A percentile compares a stretch with the other conserved stretches of the same genome.
phyloP scores from a whole-genome alignment of 495 filamentous ascomycete genomes.

The Poronia punctata region DNA sequence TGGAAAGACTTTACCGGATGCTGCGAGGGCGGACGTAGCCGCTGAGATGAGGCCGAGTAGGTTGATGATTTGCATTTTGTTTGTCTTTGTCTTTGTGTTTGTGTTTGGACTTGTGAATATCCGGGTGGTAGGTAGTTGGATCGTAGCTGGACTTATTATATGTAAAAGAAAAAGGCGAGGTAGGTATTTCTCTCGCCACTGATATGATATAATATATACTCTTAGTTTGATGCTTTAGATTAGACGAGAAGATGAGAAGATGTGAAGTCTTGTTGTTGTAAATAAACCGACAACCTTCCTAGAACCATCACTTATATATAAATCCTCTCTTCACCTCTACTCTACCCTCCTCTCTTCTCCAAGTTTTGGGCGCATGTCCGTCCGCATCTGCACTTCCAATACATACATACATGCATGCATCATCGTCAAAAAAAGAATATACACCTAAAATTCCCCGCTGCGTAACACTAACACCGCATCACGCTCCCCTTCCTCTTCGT shows the following conservation, averaged over 20 bases:
- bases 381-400: too few relatives aligned
- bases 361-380: too few relatives aligned
- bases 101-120: background rate
- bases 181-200: constrained; percentile 10
- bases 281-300: background rate
- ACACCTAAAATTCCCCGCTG: too few relatives aligned
- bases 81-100: background rate
- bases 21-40: constrained; percentile 28
- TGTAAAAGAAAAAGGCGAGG: constrained; percentile 3
- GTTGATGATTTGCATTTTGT: constrained; percentile 45
- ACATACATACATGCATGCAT: too few relatives aligned
- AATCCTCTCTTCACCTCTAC: background rate
- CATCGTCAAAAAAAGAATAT: too few relatives aligned
- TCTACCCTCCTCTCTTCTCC: too few relatives aligned
- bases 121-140: background rate
- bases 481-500: too few relatives aligned
- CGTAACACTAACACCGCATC: too few relatives aligned
- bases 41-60: constrained; percentile 32
- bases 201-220: constrained; percentile 3
- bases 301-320: background rate
- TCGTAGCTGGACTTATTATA: constrained; percentile 3
- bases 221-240: constrained; percentile 8
- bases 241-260: constrained; percentile 5
- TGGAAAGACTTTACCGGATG: constrained; percentile 21
- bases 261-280: background rate